These are phyloP conservation scores for Nicotiana noctiflora DNA, from an alignment of 257 asterid genomes.

Conservation along the genomic window DNA sequence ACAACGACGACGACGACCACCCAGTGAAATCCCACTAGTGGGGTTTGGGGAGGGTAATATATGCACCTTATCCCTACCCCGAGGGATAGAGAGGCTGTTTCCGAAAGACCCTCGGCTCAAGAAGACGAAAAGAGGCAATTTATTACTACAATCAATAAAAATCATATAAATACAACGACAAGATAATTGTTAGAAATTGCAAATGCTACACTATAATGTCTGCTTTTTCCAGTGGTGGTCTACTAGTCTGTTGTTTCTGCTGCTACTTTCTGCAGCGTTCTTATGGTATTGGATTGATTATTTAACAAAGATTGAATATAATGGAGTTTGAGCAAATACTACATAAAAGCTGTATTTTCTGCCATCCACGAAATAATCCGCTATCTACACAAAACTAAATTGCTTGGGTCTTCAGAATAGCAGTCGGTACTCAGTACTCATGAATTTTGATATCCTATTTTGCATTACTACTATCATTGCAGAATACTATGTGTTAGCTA, in stretches of 20 bases:
- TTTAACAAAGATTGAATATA: background rate
- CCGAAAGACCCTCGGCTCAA: no score
- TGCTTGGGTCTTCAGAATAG: background rate
- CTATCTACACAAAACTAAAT: background rate
- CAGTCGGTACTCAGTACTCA: background rate
- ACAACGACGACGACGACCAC: no score
- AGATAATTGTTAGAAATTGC: background rate
- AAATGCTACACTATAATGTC: background rate
- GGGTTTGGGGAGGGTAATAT: no score
- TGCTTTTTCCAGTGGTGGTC: background rate
- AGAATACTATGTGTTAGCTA: background rate
- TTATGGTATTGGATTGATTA: background rate
- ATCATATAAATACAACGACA: background rate
- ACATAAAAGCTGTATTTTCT: background rate
- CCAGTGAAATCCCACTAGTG: no score
- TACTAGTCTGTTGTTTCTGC: background rate
- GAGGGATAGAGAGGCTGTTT: no score
- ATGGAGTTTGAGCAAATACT: background rate
- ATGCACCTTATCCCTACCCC: no score
- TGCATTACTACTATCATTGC: background rate
- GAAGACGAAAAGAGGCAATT: no score
- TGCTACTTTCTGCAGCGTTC: background rate
- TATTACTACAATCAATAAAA: no score
- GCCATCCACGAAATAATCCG: background rate
- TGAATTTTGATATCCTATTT: background rate